Evolutionary conservation across 2,329 filamentous ascomycete species (phyloP).

Genomic region (Colletotrichum lindemuthianum): DNA sequence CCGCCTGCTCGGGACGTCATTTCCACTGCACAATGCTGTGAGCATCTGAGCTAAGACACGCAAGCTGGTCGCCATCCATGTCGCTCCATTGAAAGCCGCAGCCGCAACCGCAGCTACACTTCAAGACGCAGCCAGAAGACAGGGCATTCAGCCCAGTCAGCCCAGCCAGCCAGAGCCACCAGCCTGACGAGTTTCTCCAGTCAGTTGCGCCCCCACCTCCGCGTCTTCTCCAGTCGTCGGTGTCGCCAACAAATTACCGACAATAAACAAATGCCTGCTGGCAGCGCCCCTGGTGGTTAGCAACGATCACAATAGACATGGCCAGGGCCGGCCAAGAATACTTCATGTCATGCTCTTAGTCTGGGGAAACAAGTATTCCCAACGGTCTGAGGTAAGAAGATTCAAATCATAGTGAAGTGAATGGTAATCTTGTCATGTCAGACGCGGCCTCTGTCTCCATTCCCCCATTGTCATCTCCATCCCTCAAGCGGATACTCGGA

Average conservation of each 20-base stretch:
- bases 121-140: not conserved
- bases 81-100: conserved; percentile 10
- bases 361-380: conserved; percentile 1
- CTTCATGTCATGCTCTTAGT: conserved; percentile 8
- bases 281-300: not conserved
- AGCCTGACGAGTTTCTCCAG: not conserved
- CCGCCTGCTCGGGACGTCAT: not conserved
- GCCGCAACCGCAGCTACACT: conserved; percentile 28
- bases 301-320: conserved; percentile 11
- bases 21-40: not conserved
- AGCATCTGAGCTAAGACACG: not conserved
- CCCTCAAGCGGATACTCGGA: conserved; percentile 6
- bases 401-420: conserved; percentile 1
- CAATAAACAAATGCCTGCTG: conserved; percentile 2
- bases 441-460: not conserved
- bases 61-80: not conserved
- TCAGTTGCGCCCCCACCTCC: conserved; percentile 2
- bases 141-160: not conserved
- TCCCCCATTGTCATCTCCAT: not conserved
- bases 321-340: conserved; percentile 21
- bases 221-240: conserved; percentile 1
- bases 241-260: conserved; percentile 3
- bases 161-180: not conserved
- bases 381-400: conserved; percentile 30
- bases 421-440: conserved; percentile 12